Conservation (phyloP, 1,139 yeast genomes). For the Yamadazyma triangularis region DNA sequence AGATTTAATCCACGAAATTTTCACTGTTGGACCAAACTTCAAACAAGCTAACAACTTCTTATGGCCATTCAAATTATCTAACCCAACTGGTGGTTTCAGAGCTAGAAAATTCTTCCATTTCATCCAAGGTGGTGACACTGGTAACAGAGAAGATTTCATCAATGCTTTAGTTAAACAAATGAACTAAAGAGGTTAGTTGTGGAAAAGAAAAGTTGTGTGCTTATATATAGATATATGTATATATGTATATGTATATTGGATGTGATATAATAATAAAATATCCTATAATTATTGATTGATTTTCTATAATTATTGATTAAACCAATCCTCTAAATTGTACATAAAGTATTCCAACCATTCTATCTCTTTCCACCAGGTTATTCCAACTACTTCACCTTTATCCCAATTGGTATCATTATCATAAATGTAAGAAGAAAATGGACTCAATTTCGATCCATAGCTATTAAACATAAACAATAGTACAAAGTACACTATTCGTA, state of each 20-base stretch:
- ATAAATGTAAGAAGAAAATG: conserved; percentile 20
- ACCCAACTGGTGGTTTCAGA: conserved; percentile 99
- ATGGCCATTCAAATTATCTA: conserved; percentile 99
- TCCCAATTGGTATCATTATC: conserved; percentile 14
- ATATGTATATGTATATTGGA: not conserved
- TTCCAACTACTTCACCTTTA: conserved; percentile 7
- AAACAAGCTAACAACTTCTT: conserved; percentile 99
- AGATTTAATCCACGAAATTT: conserved; percentile 98
- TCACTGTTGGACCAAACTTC: conserved; percentile 99
- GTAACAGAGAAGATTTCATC: conserved; percentile 99
- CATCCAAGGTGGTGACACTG: conserved; percentile 99
- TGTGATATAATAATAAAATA: not conserved
- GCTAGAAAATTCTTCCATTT: conserved; percentile 99
- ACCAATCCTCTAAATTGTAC: conserved; percentile 20
- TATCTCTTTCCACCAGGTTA: conserved; percentile 33
- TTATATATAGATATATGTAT: not conserved
- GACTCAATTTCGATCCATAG: not conserved
- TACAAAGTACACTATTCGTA: conserved; percentile 9
- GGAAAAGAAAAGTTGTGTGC: conserved; percentile 1
- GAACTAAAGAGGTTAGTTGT: conserved; percentile 59
- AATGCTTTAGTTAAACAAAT: conserved; percentile 96
- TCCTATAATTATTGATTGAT: conserved; percentile 3
- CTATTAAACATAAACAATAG: conserved; percentile 1
- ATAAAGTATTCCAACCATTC: conserved; percentile 28
- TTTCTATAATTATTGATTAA: conserved; percentile 1